Base-by-base conservation (phyloP, 306 rosid genomes). In the Pyrus pyrifolia region DNA sequence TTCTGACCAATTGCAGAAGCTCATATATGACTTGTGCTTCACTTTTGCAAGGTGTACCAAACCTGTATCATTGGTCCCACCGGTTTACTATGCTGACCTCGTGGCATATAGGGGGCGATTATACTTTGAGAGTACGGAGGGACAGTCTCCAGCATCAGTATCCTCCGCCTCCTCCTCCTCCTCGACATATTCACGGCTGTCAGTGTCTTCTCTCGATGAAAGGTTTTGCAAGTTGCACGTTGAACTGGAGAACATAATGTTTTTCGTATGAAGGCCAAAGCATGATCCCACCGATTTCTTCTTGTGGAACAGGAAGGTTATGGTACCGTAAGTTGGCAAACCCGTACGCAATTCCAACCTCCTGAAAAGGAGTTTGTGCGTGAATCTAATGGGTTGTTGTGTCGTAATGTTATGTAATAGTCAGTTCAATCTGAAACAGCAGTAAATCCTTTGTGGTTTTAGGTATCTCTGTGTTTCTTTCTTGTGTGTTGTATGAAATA, bases 1-100 rank as follows among this genome's bases (percentile, higher is more conserved):
- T 11, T 92, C 97, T 52, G 96, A 90, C 62, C 79, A 75, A 42
- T 63, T 88, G 80, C 97, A 92, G 83, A 87, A 88, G 65, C 96
- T 92, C 70, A 87, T 88, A 71, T 90, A 85, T 62, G 83, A 87
- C 35, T 76, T 87, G 93, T 92, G 97, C 81, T 92, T 87, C 71
- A 92, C 93, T 62, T 87, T 88, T 85, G 97, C 96, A 31, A 86
- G 93, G 75, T 92, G 97, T 86, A 92, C 97, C 8, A 85, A 88
- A 84, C 97, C 97, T 5, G 93, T 92, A 8, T 92, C 97, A 1
- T 62, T 92, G 70, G 96, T 88, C 40, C 89, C 96, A 29, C 96
- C 97, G 1, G 96, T 92, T 73, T 92, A 90, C 83, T 92, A 92
- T 78, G 97, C 97, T 3, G 97, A 92, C 80, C 96, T 90, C 45